phyloP scores from a whole-genome alignment of 164 flowering plant species.

The Malania oleifera region DNA sequence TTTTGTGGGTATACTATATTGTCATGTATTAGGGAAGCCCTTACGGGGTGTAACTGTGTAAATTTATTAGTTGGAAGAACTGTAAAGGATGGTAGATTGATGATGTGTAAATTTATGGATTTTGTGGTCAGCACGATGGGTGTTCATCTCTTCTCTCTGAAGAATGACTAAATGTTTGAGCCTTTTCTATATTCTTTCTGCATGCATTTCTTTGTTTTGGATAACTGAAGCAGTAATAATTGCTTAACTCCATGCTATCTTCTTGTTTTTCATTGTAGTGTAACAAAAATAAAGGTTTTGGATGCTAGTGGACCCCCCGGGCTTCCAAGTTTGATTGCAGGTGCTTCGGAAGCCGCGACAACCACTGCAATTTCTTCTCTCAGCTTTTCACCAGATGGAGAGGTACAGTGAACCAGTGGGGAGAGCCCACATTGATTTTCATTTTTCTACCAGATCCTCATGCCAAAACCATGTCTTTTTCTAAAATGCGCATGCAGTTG shows the following conservation, averaged over 20 bases:
- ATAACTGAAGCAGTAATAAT: conserved; percentile 4
- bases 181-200: background rate
- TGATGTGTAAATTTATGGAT: too few relatives aligned
- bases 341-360: conserved; percentile 41
- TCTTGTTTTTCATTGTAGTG: conserved; percentile 33
- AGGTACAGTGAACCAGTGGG: conserved; percentile 41
- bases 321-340: conserved; percentile 72
- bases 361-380: conserved; percentile 77
- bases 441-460: too few relatives aligned
- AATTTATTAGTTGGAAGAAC: too few relatives aligned
- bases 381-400: conserved; percentile 95
- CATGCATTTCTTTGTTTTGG: background rate
- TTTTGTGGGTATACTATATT: too few relatives aligned
- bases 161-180: background rate
- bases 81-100: too few relatives aligned
- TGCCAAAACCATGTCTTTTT: too few relatives aligned
- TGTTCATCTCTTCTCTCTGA: conserved; percentile 2
- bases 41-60: too few relatives aligned
- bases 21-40: too few relatives aligned
- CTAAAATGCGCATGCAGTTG: too few relatives aligned
- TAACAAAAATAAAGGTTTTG: conserved; percentile 67
- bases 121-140: too few relatives aligned
- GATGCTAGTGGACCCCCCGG: conserved; percentile 99
- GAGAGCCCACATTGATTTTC: too few relatives aligned
- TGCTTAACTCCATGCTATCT: background rate